Base-by-base conservation (phyloP, 768 basidiomycete species). In the Suillus fuscotomentosus region DNA sequence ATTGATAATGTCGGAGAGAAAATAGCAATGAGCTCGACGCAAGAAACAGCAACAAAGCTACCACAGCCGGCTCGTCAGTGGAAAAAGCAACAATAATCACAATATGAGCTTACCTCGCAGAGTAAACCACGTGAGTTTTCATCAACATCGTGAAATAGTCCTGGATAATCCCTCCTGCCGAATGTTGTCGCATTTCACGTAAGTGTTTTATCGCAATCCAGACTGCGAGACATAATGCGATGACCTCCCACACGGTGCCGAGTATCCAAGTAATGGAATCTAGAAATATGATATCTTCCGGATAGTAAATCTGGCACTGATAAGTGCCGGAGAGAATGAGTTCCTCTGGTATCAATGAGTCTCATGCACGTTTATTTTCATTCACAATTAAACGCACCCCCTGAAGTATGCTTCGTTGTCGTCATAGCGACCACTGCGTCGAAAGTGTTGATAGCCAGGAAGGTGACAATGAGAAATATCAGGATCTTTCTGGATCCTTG, bases 341-440 rank as follows among this genome's bases (percentile, higher is more conserved):
- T n/a, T n/a, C 20, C 43, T n/a, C 43, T 45, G 8, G 43, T 45
- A 20, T 45, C 8, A 20, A n/a, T 45, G 43, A 20, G 43, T 0
- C 2, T 5, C 2, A 43, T 20, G 43, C 2, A 43, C 3, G 1
- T 43, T 43, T 43, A 2, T 17, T 43, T 3, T 43, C 7, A 43
- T 43, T 8, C 17, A 43, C 5, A 8, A 43, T 43, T 20, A 20
- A 20, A 17, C 17, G 3, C 20, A 43, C 43, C 43, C 8, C 17
- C 17, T 43, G 43, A 43, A 43, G 43, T 20, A 43, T 43, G 20
- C 17, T 9, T 43, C 8, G 3, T 20, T 43, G 0, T 3, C 43
- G 1, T 8, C 0, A 43, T 17, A 1, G 1, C 0, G 3, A 1
- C 20, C 20, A n/a, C 43, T 20, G 9, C 43, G 0, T n/a, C 3